These are phyloP conservation scores for Linderniella brevidens DNA, from an alignment of 257 asterid genomes.

Conservation along the genomic window DNA sequence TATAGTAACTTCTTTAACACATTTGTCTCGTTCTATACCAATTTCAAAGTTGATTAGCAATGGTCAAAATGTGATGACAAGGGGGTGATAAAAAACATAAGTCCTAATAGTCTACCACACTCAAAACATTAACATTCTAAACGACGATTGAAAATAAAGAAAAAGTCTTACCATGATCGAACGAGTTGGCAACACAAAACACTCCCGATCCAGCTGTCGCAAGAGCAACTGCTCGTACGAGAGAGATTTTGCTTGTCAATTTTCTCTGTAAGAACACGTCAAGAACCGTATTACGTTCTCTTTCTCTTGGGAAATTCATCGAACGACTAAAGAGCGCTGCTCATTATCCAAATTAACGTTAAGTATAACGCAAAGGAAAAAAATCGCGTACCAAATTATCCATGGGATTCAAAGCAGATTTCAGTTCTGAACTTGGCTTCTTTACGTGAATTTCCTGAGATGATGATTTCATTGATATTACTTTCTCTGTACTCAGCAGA, in stretches of 20 bases:
- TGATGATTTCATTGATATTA: neutral
- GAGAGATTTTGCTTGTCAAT: constrained; percentile 19
- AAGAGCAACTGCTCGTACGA: constrained; percentile 31
- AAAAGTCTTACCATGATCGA: constrained; percentile 26
- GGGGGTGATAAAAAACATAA: neutral
- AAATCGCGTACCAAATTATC: too few species aligned
- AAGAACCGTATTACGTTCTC: too few species aligned
- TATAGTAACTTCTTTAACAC: neutral
- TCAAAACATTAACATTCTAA: neutral
- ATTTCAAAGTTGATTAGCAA: neutral
- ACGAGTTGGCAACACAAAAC: constrained; percentile 16
- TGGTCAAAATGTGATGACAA: neutral
- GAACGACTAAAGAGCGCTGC: too few species aligned
- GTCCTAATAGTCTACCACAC: neutral
- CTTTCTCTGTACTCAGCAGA: too few species aligned
- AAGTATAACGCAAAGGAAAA: too few species aligned
- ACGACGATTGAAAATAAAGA: constrained; percentile 1
- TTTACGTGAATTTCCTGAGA: too few species aligned
- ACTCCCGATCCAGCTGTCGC: constrained; percentile 53
- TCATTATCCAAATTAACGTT: too few species aligned
- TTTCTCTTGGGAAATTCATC: too few species aligned
- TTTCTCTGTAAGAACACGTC: constrained; percentile 27
- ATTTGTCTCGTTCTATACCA: too few species aligned
- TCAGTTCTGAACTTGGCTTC: too few species aligned
- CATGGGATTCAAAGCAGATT: too few species aligned